These are phyloP conservation scores for Calonectria honghensis DNA, from an alignment of 2,329 filamentous ascomycete genomes.

Conservation along the genomic window DNA sequence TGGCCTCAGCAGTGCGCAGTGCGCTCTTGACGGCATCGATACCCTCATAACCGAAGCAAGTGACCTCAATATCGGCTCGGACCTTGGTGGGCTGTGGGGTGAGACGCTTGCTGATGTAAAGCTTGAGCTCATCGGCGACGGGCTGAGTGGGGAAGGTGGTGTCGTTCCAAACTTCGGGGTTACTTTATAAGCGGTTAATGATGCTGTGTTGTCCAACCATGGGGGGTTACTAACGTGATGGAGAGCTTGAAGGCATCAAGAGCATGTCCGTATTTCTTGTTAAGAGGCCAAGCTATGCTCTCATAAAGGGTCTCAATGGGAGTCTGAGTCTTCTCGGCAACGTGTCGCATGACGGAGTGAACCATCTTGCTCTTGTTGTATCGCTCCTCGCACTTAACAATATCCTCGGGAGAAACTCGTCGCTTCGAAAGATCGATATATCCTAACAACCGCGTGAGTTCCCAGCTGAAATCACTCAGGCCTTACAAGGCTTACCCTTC, in stretches of 20 bases:
- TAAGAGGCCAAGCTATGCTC: conserved; percentile 95
- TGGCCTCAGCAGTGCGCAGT: conserved; percentile 91
- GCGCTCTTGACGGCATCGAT: conserved; percentile 98
- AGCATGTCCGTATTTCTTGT: conserved; percentile 97
- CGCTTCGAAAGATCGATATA: conserved; percentile 99
- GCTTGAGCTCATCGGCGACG: conserved; percentile 91
- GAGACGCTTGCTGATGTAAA: conserved; percentile 97
- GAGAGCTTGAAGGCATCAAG: conserved; percentile 99
- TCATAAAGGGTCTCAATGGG: conserved; percentile 98
- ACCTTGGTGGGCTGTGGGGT: conserved; percentile 99
- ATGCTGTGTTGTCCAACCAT: neutral
- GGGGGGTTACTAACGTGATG: conserved; percentile 82
- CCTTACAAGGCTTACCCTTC: conserved; percentile 78
- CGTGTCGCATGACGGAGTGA: conserved; percentile 98
- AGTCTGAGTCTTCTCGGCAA: conserved; percentile 95
- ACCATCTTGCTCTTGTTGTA: conserved; percentile 99
- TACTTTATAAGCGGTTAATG: conserved; percentile 70
- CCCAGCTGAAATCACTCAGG: conserved; percentile 48
- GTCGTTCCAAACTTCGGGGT: conserved; percentile 96
- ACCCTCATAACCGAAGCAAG: conserved; percentile 95
- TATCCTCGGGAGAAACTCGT: conserved; percentile 97
- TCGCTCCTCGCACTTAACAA: conserved; percentile 97
- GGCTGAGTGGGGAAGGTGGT: conserved; percentile 90
- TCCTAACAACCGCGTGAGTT: conserved; percentile 62
- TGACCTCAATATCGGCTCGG: conserved; percentile 97